Conservation (phyloP, 2,329 filamentous ascomycete genomes). For the Colletotrichum chrysophilum region DNA sequence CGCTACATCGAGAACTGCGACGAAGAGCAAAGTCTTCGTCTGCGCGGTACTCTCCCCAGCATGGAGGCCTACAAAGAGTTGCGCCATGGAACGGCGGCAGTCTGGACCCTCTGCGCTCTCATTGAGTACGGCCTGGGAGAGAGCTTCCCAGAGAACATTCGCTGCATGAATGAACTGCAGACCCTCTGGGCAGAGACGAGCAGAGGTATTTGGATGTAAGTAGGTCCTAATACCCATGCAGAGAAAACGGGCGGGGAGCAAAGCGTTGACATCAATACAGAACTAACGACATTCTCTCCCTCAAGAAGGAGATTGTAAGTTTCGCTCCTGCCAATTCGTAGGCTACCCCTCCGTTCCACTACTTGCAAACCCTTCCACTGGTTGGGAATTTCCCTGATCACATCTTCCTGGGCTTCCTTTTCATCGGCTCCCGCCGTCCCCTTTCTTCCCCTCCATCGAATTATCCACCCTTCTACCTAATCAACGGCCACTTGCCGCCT, state of each 20-base stretch:
- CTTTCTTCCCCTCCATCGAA: background rate
- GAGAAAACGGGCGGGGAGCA: background rate
- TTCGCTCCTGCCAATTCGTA: background rate
- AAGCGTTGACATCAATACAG: background rate
- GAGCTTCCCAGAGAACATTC: conserved; percentile 2
- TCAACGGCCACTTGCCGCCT: background rate
- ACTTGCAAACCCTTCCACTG: background rate
- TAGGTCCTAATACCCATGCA: background rate
- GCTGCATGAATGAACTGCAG: background rate
- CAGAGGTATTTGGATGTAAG: conserved; percentile 26
- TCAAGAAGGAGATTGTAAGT: conserved; percentile 36
- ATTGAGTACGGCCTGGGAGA: conserved; percentile 24
- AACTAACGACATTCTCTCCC: conserved; percentile 34
- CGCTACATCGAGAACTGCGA: conserved; percentile 30
- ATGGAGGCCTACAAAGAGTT: conserved; percentile 33
- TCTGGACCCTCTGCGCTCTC: conserved; percentile 29
- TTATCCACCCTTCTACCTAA: background rate
- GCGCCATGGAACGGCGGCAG: conserved; percentile 31
- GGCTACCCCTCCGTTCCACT: no score
- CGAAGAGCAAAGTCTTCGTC: conserved; percentile 30
- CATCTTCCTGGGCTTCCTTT: background rate
- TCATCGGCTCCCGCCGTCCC: background rate
- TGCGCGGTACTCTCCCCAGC: conserved; percentile 27
- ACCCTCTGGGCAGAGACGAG: conserved; percentile 29
- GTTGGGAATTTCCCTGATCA: background rate